phyloP scores from a whole-genome alignment of 2,329 filamentous ascomycete species.

The Sporothrix euskadiensis region DNA sequence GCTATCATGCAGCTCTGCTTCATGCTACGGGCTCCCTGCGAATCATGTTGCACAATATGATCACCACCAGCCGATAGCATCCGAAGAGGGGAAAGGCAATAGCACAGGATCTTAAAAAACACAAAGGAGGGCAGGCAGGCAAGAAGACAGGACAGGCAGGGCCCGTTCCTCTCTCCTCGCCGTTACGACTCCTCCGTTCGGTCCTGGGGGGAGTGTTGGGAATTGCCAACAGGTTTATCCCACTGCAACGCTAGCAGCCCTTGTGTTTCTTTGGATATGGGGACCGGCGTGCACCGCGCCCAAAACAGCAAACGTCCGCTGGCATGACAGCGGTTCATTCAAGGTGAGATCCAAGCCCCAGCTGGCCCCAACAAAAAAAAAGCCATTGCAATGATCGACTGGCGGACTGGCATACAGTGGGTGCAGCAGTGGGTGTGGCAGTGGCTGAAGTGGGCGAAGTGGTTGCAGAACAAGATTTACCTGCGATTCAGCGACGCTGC shows the following conservation, averaged over 20 bases:
- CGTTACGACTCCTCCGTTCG: no score
- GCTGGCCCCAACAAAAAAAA: not conserved
- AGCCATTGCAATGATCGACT: not conserved
- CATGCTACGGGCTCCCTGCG: not conserved
- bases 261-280: slow-evolving; percentile 4
- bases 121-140: not conserved
- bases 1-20: not conserved
- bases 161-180: not conserved
- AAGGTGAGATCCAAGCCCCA: not conserved
- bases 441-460: not conserved
- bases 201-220: not conserved
- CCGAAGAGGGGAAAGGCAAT: not conserved
- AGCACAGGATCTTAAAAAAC: not conserved
- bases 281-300: slow-evolving; percentile 4
- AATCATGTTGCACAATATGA: not conserved
- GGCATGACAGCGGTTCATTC: not conserved
- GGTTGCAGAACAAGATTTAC: not conserved
- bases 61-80: not conserved
- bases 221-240: slow-evolving; percentile 13
- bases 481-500: not conserved
- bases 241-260: slow-evolving; percentile 6
- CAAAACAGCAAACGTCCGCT: slow-evolving; percentile 20
- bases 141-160: no score
- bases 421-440: not conserved
- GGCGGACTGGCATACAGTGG: not conserved